phyloP scores from a whole-genome alignment of 2,329 filamentous ascomycete species.

The Colletotrichum coccodes region DNA sequence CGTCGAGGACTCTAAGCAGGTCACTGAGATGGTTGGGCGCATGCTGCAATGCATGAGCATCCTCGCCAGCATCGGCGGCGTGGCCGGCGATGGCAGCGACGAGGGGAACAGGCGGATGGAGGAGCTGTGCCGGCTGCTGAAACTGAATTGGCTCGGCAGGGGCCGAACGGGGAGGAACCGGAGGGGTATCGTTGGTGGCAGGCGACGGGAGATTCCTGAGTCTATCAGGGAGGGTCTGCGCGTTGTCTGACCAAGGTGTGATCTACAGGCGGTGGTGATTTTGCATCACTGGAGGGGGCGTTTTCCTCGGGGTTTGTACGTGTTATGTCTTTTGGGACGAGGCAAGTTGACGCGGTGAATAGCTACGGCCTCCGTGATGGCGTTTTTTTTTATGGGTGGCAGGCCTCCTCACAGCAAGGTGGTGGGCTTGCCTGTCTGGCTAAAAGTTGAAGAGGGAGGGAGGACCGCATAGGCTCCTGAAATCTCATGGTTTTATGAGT shows the following conservation, averaged over 20 bases:
- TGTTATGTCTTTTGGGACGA: not conserved
- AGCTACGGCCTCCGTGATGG: constrained; percentile 26
- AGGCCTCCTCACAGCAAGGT: not conserved
- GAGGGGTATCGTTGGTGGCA: constrained; percentile 84
- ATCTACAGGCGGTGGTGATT: not conserved
- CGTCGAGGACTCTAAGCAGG: constrained; percentile 76
- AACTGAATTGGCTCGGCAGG: constrained; percentile 95
- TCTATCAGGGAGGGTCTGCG: constrained; percentile 47
- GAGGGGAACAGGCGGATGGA: constrained; percentile 82
- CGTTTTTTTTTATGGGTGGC: constrained; percentile 27
- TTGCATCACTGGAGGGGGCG: not conserved
- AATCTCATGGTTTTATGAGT: not conserved
- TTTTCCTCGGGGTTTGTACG: not conserved
- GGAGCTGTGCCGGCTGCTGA: constrained; percentile 85
- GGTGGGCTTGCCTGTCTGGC: not conserved
- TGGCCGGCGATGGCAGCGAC: constrained; percentile 65
- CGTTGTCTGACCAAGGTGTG: constrained; percentile 43
- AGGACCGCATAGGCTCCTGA: not conserved
- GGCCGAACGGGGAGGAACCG: constrained; percentile 90
- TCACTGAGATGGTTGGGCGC: constrained; percentile 92
- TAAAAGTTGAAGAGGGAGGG: not conserved
- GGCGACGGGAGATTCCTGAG: constrained; percentile 53
- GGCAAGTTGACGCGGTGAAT: constrained; percentile 12
- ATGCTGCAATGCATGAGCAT: constrained; percentile 98
- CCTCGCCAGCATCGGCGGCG: constrained; percentile 72